Base-by-base conservation (phyloP, 768 basidiomycete species). In the Symmetrospora coprosmae region DNA sequence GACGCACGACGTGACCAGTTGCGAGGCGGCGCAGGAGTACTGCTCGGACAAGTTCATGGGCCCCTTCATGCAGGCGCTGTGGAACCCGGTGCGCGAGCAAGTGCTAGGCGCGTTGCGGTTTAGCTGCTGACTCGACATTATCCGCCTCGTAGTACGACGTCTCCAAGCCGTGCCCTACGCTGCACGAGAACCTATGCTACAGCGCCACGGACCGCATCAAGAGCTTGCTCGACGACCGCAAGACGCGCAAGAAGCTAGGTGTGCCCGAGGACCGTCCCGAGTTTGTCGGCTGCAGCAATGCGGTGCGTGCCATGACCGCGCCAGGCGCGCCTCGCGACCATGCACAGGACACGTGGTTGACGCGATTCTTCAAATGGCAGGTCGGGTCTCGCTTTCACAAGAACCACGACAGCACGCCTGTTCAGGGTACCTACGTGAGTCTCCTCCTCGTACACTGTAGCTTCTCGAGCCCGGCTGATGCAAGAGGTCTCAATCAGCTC, bases 171-270 rank as follows among this genome's bases (percentile, higher is more conserved):
- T 63, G 62, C 39, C 53, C 62, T 35, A 63, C 62, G 13, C 62
- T 63, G 45, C 35, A 13, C 17, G 47, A 58, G 21, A 46, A 63
- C 23, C 55, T 63, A 1, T 63, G 62, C 62, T 63, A 63, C 38
- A 33, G 39, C 47, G 39, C 35, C 17, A 63, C 62, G 19, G 17
- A 14, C 19, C 47, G 46, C 17, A 63, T 63, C 47, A 41, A 34
- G 46, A 50, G 21, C 2, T 58, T 47, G 17, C 62, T 63, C 48
- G 62, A 63, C 35, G 25, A 58, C 35, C 45, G 35, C 1, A 34
- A 41, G 45, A 38, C 48, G 8, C 23, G 62, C 1, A 21, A 49
- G 47, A 50, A 41, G 39, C 41, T 63, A n/a, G 62, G 62, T 0
- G 62, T 55, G 9, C 52, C 52, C 14, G 33, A 37, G 4, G 52